Base-by-base conservation (phyloP, 179 eudicot species). In the Corrigiola litoralis region DNA sequence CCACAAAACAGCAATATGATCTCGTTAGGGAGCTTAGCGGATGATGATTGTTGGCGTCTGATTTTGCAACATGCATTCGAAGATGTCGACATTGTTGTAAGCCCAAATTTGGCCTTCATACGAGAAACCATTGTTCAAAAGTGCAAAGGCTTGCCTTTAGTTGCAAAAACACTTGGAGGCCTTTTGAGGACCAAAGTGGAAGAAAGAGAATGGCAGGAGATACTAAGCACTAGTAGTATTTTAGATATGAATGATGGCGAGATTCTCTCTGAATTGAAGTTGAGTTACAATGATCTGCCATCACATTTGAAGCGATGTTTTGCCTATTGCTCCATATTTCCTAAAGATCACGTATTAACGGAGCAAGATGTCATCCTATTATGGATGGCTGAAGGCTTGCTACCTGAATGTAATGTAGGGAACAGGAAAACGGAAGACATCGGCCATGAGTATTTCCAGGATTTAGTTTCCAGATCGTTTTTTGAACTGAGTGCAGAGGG, bases 251-350 rank as follows among this genome's bases (percentile, higher is more conserved):
- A 46, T 2, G 69, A 61, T 16, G 21, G 40, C 14, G 31, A 50
- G 2, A 60, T 78, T 51, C 54, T 69, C 37, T 61, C 60, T 23
- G 72, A 72, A 31, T 24, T 73, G 21, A 42, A 33, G 52, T 24
- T 73, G 56, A 77, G 81, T 70, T 77, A 69, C 33, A 6, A 66
- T 28, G 62, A 51, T 55, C 72, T 78, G 5, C 72, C 71, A 40
- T 21, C 81, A 1, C 66, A 78, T 49, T 40, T 78, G 41, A 73
- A 73, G 68, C 58, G 44, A 17, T 73, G 81, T 37, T 70, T 73
- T 25, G 66, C 78, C 8, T 78, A 65, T 41, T 73, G 75, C 44
- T 61, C 75, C 16, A 10, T 72, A 1, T 63, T 63, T 41, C 76
- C 74, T 0, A 37, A 68, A 18, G 41, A 33, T 38, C 58, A 71